Evolutionary conservation across 108 stramenopile species (phyloP).

Genomic region (Cyclotella sp.): DNA sequence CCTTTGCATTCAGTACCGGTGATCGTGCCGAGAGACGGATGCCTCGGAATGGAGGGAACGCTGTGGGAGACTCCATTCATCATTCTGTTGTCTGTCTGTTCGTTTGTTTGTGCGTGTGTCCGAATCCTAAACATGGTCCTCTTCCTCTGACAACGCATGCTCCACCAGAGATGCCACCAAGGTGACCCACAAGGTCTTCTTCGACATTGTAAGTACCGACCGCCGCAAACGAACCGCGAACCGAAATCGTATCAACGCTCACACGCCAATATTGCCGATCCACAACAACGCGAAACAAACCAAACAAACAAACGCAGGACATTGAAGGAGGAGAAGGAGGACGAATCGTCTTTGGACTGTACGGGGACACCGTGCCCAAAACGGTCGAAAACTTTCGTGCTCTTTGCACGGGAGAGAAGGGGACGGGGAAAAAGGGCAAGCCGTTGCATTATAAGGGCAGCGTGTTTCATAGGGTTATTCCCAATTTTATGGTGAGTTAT

Average conservation of each 20-base stretch:
- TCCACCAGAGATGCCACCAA: constrained; percentile 46
- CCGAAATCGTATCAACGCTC: too few species aligned
- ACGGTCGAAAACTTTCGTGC: constrained; percentile 95
- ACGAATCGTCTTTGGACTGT: constrained; percentile 91
- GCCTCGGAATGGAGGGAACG: too few species aligned
- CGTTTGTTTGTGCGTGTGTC: too few species aligned
- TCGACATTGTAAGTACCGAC: constrained; percentile 68
- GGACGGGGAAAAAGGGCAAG: constrained; percentile 80
- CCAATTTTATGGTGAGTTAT: constrained; percentile 18
- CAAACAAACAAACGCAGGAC: constrained; percentile 13
- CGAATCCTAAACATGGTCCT: too few species aligned
- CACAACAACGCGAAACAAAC: not conserved
- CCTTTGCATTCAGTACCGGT: too few species aligned
- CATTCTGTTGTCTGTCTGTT: too few species aligned
- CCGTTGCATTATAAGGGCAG: constrained; percentile 84
- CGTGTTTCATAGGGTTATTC: constrained; percentile 80
- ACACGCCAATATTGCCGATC: too few species aligned
- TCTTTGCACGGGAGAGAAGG: constrained; percentile 94
- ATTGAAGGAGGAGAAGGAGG: constrained; percentile 66
- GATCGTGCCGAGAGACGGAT: too few species aligned
- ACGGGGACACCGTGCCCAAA: constrained; percentile 92
- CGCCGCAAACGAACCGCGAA: too few species aligned
- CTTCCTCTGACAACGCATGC: not conserved
- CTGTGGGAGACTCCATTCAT: too few species aligned
- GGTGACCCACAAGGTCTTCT: constrained; percentile 89